phyloP scores from a whole-genome alignment of 1,284 basidiomycete species.

The Ganoderma lucidum region DNA sequence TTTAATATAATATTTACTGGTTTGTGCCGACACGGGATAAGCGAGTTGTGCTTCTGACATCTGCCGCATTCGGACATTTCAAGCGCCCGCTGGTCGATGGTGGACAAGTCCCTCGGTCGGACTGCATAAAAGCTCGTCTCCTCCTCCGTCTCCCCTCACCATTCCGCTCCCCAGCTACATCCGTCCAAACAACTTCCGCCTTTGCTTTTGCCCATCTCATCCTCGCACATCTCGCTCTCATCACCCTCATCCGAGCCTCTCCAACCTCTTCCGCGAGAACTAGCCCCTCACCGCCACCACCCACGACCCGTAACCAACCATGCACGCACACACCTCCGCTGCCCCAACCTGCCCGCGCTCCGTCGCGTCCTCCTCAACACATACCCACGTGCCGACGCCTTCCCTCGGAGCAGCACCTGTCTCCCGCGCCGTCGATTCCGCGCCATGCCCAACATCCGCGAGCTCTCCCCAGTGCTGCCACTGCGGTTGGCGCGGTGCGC shows the following conservation, averaged over 20 bases:
- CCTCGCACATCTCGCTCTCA: slow-evolving; percentile 12
- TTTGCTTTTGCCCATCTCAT: slow-evolving; percentile 21
- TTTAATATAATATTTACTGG: slow-evolving; percentile 23
- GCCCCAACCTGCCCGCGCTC: slow-evolving; percentile 29
- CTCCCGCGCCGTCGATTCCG: slow-evolving; percentile 28
- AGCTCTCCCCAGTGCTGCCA: slow-evolving; percentile 77
- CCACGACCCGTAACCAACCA: slow-evolving; percentile 26
- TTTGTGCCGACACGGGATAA: slow-evolving; percentile 17
- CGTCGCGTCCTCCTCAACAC: slow-evolving; percentile 25
- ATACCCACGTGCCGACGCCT: slow-evolving; percentile 23
- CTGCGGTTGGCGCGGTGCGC: slow-evolving; percentile 73
- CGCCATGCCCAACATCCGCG: slow-evolving; percentile 42
- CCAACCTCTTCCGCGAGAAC: slow-evolving; percentile 18
- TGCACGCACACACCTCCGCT: slow-evolving; percentile 33
- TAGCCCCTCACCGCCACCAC: slow-evolving; percentile 23
- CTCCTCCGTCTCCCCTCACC: slow-evolving; percentile 33
- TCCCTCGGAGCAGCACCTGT: slow-evolving; percentile 28
- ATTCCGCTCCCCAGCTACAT: slow-evolving; percentile 25
- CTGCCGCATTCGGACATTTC: slow-evolving; percentile 23
- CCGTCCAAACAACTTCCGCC: slow-evolving; percentile 18
- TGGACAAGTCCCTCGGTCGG: slow-evolving; percentile 21
- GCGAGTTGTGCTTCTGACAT: slow-evolving; percentile 17
- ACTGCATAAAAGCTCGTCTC: slow-evolving; percentile 28
- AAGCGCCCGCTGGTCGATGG: slow-evolving; percentile 20
- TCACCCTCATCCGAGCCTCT: slow-evolving; percentile 24